These are phyloP conservation scores for Ogataea methanolica DNA, from an alignment of 805 yeast genomes.

Conservation along the genomic window DNA sequence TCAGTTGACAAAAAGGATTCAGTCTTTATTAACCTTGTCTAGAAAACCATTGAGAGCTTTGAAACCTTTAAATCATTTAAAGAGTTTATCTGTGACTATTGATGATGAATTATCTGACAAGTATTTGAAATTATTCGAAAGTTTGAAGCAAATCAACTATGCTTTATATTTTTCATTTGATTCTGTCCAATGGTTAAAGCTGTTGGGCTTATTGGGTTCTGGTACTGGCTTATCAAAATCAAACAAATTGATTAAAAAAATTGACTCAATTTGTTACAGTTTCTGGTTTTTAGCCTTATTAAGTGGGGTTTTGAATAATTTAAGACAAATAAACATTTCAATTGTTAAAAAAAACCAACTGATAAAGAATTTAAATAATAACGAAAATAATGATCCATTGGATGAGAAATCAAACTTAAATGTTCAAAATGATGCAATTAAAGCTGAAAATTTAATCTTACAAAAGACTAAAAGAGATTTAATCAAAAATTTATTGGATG, in stretches of 20 bases:
- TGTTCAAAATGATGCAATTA: slow-evolving; percentile 27
- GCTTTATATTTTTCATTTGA: slow-evolving; percentile 62
- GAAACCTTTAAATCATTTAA: slow-evolving; percentile 72
- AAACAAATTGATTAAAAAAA: slow-evolving; percentile 32
- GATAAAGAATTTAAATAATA: slow-evolving; percentile 8
- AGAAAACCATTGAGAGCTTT: slow-evolving; percentile 83
- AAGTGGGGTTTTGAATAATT: slow-evolving; percentile 56
- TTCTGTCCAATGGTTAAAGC: slow-evolving; percentile 55
- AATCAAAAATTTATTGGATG: slow-evolving; percentile 72
- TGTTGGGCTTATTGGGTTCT: slow-evolving; percentile 41
- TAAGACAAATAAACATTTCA: slow-evolving; percentile 46
- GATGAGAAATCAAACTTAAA: slow-evolving; percentile 16
- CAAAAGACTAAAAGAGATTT: slow-evolving; percentile 52
- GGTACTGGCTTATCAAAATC: slow-evolving; percentile 26
- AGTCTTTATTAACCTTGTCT: slow-evolving; percentile 57
- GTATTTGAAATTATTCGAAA: slow-evolving; percentile 44
- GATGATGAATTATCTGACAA: slow-evolving; percentile 70
- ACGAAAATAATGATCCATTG: slow-evolving; percentile 33
- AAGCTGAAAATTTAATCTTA: slow-evolving; percentile 37
- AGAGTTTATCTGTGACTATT: slow-evolving; percentile 60
- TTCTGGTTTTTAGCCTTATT: slow-evolving; percentile 75
- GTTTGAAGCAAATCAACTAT: slow-evolving; percentile 55
- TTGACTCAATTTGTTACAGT: slow-evolving; percentile 56
- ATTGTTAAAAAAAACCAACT: slow-evolving; percentile 31
- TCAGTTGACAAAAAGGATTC: slow-evolving; percentile 49